Evolutionary conservation across 1,284 basidiomycete species (phyloP).

Genomic region (Puccinia hordei): DNA sequence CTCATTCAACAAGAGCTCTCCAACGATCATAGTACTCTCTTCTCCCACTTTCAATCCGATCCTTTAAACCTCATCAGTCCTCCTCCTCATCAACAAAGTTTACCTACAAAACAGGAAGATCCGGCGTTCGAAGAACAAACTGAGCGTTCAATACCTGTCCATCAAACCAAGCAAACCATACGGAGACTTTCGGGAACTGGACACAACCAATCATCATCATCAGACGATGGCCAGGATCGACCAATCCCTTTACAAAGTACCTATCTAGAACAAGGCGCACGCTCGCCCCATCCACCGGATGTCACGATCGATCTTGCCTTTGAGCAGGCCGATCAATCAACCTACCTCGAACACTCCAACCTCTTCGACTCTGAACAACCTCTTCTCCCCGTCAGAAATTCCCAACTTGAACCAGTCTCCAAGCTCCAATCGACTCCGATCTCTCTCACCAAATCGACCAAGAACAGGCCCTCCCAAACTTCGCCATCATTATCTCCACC

Average conservation of each 20-base stretch:
- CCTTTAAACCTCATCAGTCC: background rate
- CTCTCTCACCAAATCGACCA: background rate
- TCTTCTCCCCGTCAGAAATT: background rate
- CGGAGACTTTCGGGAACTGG: background rate
- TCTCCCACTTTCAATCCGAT: too few species aligned
- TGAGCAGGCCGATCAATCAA: background rate
- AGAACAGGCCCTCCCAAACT: background rate
- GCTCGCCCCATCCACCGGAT: background rate
- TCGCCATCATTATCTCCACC: too few species aligned
- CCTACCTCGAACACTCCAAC: background rate
- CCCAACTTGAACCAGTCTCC: background rate
- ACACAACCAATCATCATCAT: background rate
- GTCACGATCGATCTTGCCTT: slow-evolving; percentile 15
- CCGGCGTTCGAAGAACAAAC: background rate
- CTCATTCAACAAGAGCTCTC: background rate
- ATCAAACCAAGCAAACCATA: too few species aligned
- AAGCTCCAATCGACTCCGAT: background rate
- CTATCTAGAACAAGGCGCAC: background rate
- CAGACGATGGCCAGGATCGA: background rate
- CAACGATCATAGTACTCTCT: background rate
- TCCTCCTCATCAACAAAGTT: background rate
- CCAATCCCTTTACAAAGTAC: slow-evolving; percentile 13
- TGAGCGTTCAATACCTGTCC: background rate
- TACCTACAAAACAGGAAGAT: background rate
- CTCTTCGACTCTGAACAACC: background rate